Evolutionary conservation across 805 yeast genomes (phyloP), one percentile per base, ranked within the genome.

Genomic region (Ogataea saltuana): DNA sequence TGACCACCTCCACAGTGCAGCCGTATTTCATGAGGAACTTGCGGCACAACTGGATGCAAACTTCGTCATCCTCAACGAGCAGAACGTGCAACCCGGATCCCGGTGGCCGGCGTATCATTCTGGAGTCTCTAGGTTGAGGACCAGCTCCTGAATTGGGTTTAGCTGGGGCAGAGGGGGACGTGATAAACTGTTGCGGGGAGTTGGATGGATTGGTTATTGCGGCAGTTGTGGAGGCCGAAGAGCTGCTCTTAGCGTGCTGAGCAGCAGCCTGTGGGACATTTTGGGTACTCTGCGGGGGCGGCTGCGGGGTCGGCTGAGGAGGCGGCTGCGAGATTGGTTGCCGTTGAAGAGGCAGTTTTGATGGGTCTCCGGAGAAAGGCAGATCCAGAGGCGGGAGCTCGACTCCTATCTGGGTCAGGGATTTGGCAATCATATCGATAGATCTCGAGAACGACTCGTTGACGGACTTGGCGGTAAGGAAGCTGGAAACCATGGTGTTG

Each of bases 1-100:
- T 84, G 0, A 88, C 97, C 15, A 89, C 88, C 35, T 93, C 91
- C 4, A 91, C 96, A 11, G 88, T 81, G 62, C 97, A 90, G 0
- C 97, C 97, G 61, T 86, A 88, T 57, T 88, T 86, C 59, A 80
- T 78, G 44, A 93, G 64, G 58, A 93, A 88, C 60, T 87, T 86
- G 8, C 86, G 73, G 54, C 97, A 87, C 8, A 91, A 70, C 50
- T 85, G 87, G 41, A 88, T 85, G 54, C 96, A 85, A 28, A 85
- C 87, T 29, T 76, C 79, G 61, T 84, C 95, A 64, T 85, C 95
- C 63, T 85, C 95, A 12, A 85, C 93, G 19, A 86, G 64, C 31
- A 85, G 66, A 3, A 85, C 91, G 56, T 83, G 89, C 60, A 83
- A 80, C 18, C 61, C 61, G 1, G 68, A 61, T 2, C 65, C 67